phyloP scores from a whole-genome alignment of 2,329 filamentous ascomycete species.

The Didymella sp. region DNA sequence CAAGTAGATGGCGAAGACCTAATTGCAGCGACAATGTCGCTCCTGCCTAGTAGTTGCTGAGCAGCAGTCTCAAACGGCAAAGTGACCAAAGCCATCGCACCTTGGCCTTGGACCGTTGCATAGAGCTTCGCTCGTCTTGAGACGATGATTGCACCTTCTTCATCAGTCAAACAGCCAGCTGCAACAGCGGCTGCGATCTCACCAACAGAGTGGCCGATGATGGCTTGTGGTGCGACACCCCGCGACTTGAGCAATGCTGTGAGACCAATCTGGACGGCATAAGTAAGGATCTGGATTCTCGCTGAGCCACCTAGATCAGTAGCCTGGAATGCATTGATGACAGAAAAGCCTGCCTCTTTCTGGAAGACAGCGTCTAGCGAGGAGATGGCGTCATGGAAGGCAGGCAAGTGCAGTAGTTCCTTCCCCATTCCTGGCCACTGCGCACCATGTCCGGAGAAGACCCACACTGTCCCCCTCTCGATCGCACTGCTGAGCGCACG shows the following conservation, averaged over 20 bases:
- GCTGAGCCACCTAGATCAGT: constrained; percentile 36
- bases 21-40: constrained; percentile 45
- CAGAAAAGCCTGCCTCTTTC: constrained; percentile 27
- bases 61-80: constrained; percentile 38
- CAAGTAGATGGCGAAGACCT: constrained; percentile 49
- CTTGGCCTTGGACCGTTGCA: constrained; percentile 40
- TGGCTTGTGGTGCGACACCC: constrained; percentile 44
- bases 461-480: constrained; percentile 42
- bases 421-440: constrained; percentile 54
- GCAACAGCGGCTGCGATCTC: constrained; percentile 51
- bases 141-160: constrained; percentile 50
- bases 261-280: constrained; percentile 49
- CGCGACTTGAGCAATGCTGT: constrained; percentile 39
- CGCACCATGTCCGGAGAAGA: constrained; percentile 56
- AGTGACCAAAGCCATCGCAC: constrained; percentile 44
- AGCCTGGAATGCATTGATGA: constrained; percentile 25
- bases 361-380: constrained; percentile 34
- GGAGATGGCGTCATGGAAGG: constrained; percentile 37
- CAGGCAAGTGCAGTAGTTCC: constrained; percentile 39
- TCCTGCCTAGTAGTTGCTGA: constrained; percentile 27
- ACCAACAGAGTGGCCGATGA: constrained; percentile 54
- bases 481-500: constrained; percentile 20
- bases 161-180: constrained; percentile 36
- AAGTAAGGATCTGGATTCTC: constrained; percentile 46
- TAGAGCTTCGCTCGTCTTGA: constrained; percentile 46